phyloP scores from a whole-genome alignment of 352 stramenopile species.

The Aphanomyces astaci region DNA sequence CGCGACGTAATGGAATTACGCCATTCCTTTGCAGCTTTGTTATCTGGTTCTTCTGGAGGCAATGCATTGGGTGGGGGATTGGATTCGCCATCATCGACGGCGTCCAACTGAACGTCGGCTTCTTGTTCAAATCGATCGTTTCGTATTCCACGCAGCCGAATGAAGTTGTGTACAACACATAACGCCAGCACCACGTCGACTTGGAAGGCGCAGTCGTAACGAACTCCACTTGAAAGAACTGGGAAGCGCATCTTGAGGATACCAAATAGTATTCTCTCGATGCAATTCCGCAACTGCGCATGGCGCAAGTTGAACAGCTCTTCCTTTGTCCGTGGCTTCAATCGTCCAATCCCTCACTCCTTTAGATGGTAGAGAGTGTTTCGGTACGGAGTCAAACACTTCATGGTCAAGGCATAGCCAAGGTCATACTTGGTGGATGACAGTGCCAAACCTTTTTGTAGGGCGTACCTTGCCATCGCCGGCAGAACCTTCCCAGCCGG shows the following conservation, averaged over 20 bases:
- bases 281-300: constrained; percentile 14
- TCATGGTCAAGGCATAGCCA: neutral
- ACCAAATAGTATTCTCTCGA: constrained; percentile 20
- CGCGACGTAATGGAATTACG: neutral
- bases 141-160: neutral
- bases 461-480: neutral
- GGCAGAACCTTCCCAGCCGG: neutral
- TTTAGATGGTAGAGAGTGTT: constrained; percentile 24
- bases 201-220: neutral
- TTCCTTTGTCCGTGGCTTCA: constrained; percentile 16
- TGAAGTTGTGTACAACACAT: neutral
- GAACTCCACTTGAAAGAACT: neutral
- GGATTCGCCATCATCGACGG: neutral
- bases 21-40: neutral
- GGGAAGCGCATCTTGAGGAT: constrained; percentile 19
- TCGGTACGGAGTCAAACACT: neutral
- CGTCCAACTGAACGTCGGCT: neutral
- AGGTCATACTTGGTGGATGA: neutral
- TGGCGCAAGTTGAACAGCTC: constrained; percentile 23
- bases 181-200: neutral
- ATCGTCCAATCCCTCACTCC: constrained; percentile 14
- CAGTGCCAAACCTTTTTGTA: neutral
- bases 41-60: neutral
- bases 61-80: neutral
- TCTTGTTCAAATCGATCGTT: neutral